Conservation (phyloP, 768 basidiomycete species). For the Phanerodontia chrysosporium region DNA sequence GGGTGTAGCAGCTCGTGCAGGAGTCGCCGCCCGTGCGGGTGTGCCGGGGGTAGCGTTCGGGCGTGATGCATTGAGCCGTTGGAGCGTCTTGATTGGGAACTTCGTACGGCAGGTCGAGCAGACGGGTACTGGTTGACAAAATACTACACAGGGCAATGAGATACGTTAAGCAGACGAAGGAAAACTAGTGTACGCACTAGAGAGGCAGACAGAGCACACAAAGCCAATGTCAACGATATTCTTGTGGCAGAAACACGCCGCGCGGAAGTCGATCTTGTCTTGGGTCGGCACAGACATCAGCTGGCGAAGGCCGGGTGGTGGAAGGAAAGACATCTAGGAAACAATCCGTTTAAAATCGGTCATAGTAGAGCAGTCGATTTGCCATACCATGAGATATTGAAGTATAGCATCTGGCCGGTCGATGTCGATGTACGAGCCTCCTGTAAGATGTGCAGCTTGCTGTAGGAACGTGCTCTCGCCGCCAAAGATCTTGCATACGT, state of each 20-base stretch:
- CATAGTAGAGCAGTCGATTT: not conserved
- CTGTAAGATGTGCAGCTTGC: conserved; percentile 93
- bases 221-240: conserved; percentile 95
- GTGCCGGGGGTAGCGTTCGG: conserved; percentile 16
- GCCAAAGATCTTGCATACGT: conserved; percentile 89
- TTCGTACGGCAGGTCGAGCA: conserved; percentile 94
- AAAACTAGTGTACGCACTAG: conserved; percentile 59
- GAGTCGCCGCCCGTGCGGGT: not conserved
- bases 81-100: conserved; percentile 90
- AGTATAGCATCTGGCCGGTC: conserved; percentile 79
- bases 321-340: conserved; percentile 82
- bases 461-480: conserved; percentile 93
- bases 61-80: conserved; percentile 64
- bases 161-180: not conserved
- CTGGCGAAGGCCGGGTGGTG: conserved; percentile 66
- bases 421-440: conserved; percentile 87
- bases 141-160: conserved; percentile 50
- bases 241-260: conserved; percentile 99
- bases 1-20: not conserved
- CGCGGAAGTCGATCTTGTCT: conserved; percentile 94
- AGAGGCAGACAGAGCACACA: conserved; percentile 97
- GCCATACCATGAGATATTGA: conserved; percentile 77
- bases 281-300: conserved; percentile 84
- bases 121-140: conserved; percentile 89
- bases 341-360: conserved; percentile 10